phyloP scores from a whole-genome alignment of 768 basidiomycete genomes.

The Dacryopinax spathularia region DNA sequence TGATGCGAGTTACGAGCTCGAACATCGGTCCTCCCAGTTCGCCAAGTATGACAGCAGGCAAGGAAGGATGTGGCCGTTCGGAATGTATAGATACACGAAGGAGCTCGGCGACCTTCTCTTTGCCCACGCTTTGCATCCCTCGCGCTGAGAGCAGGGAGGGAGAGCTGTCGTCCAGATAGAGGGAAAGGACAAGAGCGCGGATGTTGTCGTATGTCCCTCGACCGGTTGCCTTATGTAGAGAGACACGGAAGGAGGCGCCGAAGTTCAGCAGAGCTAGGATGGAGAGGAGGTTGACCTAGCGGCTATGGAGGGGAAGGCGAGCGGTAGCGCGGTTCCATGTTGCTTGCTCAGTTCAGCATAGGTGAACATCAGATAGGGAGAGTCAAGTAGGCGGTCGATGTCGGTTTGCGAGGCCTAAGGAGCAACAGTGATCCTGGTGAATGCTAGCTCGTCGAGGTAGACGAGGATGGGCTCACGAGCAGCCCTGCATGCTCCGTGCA shows the following conservation, averaged over 20 bases:
- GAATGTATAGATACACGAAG: slow-evolving; percentile 55
- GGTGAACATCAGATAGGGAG: neutral
- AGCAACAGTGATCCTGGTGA: neutral
- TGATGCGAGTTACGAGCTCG: slow-evolving; percentile 57
- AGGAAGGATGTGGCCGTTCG: slow-evolving; percentile 53
- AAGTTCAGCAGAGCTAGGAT: slow-evolving; percentile 70
- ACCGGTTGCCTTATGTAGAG: slow-evolving; percentile 55
- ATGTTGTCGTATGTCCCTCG: slow-evolving; percentile 79
- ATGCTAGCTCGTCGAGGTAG: neutral
- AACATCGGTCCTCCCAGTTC: slow-evolving; percentile 61
- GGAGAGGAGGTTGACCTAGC: slow-evolving; percentile 69
- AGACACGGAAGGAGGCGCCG: slow-evolving; percentile 62
- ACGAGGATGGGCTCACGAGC: neutral
- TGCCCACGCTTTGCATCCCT: slow-evolving; percentile 44
- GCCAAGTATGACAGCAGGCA: slow-evolving; percentile 59
- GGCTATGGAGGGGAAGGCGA: slow-evolving; percentile 56
- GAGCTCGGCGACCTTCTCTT: slow-evolving; percentile 52
- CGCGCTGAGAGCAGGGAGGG: slow-evolving; percentile 48
- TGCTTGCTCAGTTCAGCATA: slow-evolving; percentile 29
- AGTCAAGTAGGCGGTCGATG: neutral
- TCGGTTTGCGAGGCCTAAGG: neutral
- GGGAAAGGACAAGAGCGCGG: slow-evolving; percentile 52
- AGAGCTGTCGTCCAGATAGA: slow-evolving; percentile 48
- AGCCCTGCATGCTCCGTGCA: neutral
- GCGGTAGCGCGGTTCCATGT: slow-evolving; percentile 63